Conservation (phyloP, 2,329 filamentous ascomycete species). For the Aspergillus fructus region DNA sequence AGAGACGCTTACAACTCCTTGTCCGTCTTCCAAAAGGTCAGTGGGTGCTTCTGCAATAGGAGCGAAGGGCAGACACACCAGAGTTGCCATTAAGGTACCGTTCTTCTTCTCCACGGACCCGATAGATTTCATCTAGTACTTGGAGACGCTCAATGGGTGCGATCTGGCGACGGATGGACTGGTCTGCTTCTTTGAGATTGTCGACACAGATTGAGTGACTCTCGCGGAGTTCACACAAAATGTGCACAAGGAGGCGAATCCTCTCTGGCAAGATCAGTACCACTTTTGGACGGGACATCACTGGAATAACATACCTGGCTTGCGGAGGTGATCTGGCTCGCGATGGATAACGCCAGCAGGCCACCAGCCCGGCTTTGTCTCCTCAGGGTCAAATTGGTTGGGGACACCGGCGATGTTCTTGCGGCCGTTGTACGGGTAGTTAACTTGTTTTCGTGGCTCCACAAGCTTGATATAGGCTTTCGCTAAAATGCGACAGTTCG, state of each 20-base stretch:
- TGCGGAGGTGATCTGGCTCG: constrained; percentile 36
- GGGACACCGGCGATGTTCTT: constrained; percentile 30
- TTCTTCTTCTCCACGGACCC: constrained; percentile 34
- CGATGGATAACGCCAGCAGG: constrained; percentile 31
- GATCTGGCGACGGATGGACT: constrained; percentile 35
- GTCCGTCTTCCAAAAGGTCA: constrained; percentile 20
- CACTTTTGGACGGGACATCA: too few relatives aligned
- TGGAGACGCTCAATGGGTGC: constrained; percentile 27
- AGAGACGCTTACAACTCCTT: constrained; percentile 25
- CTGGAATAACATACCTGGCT: constrained; percentile 24
- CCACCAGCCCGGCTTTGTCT: constrained; percentile 38
- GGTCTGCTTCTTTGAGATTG: constrained; percentile 34
- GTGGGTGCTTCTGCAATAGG: not conserved
- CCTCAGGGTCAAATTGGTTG: constrained; percentile 32
- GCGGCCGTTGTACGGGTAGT: constrained; percentile 37
- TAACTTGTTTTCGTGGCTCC: constrained; percentile 37
- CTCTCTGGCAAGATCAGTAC: constrained; percentile 21
- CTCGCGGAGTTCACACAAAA: constrained; percentile 35
- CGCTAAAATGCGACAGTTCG: constrained; percentile 36
- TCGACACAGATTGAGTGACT: constrained; percentile 34
- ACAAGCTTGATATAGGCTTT: constrained; percentile 39
- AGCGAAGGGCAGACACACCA: constrained; percentile 19
- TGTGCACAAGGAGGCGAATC: constrained; percentile 32
- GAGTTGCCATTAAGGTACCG: constrained; percentile 29
- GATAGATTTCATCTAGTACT: constrained; percentile 37